Base-by-base conservation (phyloP, 768 basidiomycete genomes). In the Mycena rebaudengoi region DNA sequence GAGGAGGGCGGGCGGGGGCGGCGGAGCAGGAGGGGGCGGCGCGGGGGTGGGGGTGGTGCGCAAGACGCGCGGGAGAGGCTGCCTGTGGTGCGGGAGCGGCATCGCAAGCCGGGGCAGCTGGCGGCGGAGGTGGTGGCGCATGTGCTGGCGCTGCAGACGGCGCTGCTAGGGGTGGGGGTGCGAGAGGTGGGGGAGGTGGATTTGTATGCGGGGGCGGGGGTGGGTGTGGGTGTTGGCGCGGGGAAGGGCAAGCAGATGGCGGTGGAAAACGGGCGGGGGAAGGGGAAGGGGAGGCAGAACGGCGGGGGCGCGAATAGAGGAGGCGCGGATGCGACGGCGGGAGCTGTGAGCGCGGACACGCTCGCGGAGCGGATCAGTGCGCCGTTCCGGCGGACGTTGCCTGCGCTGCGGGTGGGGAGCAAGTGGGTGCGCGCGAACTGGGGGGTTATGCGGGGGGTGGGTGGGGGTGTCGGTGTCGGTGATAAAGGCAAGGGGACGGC, bases 381-480 rank as follows among this genome's bases (percentile, higher is more conserved):
- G 1, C 84, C 86, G 13, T 91, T 98, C 64, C 84, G 97, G 48
- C 85, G 98, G 28, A 90, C 91, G 6, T 80, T 99, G 7, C 96
- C 96, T 5, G 90, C 94, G 7, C 79, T 99, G 32, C 88, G 97
- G 20, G 89, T 98, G 57, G 88, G 91, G 5, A 90, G 89, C 70
- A 96, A 95, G 73, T 99, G 98, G 98, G 74, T 98, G 13, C 80
- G 85, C 29, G 87, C 87, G 5, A 94, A 98, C 73, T 76, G 87
- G 68, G 86, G 86, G 62, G 92, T 93, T 66, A 72, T 78, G 37
- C 85, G 87, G 46, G 82, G 80, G 70, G 76, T 72, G 60, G 77
- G 16, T n/a, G 58, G 33, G 35, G 60, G 21, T 11, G 28, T 26
- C n/a, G 44, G 8, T 51, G 18, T 26, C 1, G 16, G 37, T 5